Percentiles rank a stretch among this genome's conserved stretches.
Conservation (phyloP, 805 yeast species). For the Candida insectalens region DNA sequence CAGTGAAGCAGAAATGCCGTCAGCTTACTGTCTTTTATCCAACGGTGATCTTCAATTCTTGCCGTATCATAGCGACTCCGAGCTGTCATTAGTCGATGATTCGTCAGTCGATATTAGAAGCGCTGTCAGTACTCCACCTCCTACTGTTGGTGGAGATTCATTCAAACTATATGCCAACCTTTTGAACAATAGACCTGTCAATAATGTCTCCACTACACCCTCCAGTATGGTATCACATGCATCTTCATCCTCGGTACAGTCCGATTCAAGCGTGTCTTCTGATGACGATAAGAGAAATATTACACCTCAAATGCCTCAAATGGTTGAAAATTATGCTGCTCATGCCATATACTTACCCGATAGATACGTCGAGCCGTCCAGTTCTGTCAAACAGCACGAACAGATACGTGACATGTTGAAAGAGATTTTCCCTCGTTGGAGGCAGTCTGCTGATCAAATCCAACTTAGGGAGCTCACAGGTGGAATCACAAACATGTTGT, state of each 20-base stretch:
- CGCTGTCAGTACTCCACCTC: not conserved
- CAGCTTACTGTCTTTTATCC: constrained; percentile 11
- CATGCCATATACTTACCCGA: constrained; percentile 43
- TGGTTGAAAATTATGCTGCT: constrained; percentile 26
- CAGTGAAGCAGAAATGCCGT: constrained; percentile 3
- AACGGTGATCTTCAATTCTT: constrained; percentile 11
- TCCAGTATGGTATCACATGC: not conserved
- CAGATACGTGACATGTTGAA: constrained; percentile 28
- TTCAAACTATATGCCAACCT: not conserved
- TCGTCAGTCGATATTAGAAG: not conserved
- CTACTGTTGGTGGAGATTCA: not conserved
- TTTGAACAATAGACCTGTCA: not conserved
- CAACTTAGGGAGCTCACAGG: constrained; percentile 41
- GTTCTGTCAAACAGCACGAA: constrained; percentile 19
- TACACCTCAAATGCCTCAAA: constrained; percentile 6
- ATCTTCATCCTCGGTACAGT: constrained; percentile 1
- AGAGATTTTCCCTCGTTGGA: constrained; percentile 35
- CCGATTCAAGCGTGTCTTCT: constrained; percentile 7
- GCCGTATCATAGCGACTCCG: constrained; percentile 6
- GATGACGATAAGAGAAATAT: no score
- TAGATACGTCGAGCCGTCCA: constrained; percentile 27
- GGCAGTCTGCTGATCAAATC: constrained; percentile 15
- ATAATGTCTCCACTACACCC: not conserved
- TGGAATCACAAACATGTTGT: constrained; percentile 54
- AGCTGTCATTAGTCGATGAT: not conserved